A percentile compares a stretch with the other conserved stretches of the same genome.
phyloP scores from a whole-genome alignment of 2,329 filamentous ascomycete species.

The Talaromyces atroroseus region DNA sequence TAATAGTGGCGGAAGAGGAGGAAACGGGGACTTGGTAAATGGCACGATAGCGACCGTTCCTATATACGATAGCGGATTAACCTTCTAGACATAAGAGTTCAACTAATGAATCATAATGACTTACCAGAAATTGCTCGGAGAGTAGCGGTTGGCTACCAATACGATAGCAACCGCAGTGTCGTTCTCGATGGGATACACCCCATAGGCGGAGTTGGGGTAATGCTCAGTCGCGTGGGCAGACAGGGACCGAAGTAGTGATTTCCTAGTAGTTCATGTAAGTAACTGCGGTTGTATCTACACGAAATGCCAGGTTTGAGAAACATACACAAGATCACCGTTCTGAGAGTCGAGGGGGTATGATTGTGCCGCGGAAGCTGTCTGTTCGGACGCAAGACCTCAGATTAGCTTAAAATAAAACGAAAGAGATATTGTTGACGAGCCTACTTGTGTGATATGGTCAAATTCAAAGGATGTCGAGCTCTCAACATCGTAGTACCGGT shows the following conservation, averaged over 20 bases:
- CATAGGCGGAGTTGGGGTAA: conserved; percentile 74
- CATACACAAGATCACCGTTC: conserved; percentile 75
- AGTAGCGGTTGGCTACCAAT: conserved; percentile 94
- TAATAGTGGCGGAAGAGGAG: conserved; percentile 54
- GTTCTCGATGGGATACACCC: conserved; percentile 73
- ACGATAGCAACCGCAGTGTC: conserved; percentile 73
- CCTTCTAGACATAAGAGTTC: background rate
- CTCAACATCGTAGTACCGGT: conserved; percentile 84
- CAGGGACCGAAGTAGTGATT: conserved; percentile 76
- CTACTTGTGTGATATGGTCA: conserved; percentile 73
- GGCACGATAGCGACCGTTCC: conserved; percentile 95
- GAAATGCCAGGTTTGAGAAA: conserved; percentile 7
- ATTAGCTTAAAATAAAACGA: background rate
- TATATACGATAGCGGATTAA: conserved; percentile 26
- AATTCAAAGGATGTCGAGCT: conserved; percentile 83
- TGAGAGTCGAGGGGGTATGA: conserved; percentile 71
- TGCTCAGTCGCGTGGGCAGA: conserved; percentile 76
- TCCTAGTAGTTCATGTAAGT: conserved; percentile 29
- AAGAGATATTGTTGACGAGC: conserved; percentile 1
- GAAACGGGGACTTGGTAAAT: conserved; percentile 72
- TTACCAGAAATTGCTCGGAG: conserved; percentile 94
- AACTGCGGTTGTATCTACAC: background rate
- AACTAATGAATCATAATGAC: conserved; percentile 13
- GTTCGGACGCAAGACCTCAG: background rate
- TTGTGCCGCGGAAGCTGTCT: conserved; percentile 80